phyloP scores from a whole-genome alignment of 371 early-diverging fungal genomes.

The Mucor racemosus region DNA sequence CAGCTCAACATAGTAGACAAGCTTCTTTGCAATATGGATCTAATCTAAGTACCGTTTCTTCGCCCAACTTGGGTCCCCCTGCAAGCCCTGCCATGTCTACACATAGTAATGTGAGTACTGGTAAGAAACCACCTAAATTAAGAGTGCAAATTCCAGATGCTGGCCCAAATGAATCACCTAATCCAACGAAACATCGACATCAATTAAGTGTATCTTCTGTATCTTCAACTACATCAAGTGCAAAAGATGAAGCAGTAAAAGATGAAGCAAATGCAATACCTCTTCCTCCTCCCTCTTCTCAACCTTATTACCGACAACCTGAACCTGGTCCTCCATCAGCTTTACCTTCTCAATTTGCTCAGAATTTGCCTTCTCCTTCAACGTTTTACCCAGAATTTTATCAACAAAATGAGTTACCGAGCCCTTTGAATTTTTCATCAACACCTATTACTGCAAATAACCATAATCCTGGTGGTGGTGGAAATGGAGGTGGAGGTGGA shows the following conservation, averaged over 20 bases:
- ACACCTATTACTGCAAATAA: constrained; percentile 55
- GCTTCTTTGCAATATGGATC: constrained; percentile 19
- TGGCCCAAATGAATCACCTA: constrained; percentile 5
- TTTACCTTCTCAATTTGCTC: constrained; percentile 76
- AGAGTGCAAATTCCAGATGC: constrained; percentile 58
- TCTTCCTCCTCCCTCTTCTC: constrained; percentile 12
- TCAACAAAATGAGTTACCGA: constrained; percentile 65
- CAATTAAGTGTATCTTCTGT: constrained; percentile 32
- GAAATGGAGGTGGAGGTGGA: not conserved
- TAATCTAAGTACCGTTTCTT: constrained; percentile 17
- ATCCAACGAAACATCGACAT: constrained; percentile 24
- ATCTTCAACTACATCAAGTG: constrained; percentile 22
- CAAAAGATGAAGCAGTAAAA: constrained; percentile 15
- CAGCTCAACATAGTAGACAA: constrained; percentile 26
- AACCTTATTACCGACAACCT: constrained; percentile 15
- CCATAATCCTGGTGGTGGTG: constrained; percentile 15
- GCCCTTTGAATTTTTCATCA: constrained; percentile 66
- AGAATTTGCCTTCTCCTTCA: constrained; percentile 78
- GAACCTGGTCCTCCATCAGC: constrained; percentile 54
- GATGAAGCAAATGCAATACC: not conserved
- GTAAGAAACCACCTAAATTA: constrained; percentile 52
- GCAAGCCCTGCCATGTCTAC: constrained; percentile 37
- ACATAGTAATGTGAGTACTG: constrained; percentile 25
- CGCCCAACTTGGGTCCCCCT: constrained; percentile 22
- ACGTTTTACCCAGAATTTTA: constrained; percentile 81